Base-by-base conservation (phyloP, 163 green algal species). In the Coccomyxa subellipsoidea region DNA sequence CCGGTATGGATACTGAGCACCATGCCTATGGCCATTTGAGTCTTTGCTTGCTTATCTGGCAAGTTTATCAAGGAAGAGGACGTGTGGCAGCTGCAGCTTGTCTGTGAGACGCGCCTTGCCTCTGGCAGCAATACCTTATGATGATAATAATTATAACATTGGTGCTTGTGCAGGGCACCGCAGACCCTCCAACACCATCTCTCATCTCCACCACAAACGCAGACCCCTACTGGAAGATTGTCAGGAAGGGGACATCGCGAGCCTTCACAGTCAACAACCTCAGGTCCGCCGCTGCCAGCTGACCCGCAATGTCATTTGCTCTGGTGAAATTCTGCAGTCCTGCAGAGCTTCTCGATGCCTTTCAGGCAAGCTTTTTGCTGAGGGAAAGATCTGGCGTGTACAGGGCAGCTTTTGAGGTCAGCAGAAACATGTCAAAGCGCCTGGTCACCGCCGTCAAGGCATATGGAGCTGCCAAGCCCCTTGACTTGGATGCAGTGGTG, bases 141-240 rank as follows among this genome's bases (percentile, higher is more conserved):
- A n/a, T n/a, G n/a, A n/a, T n/a, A n/a, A n/a, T n/a, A n/a, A n/a
- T n/a, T n/a, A n/a, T n/a, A n/a, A n/a, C n/a, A n/a, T 59, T 8
- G 47, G 3, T 59, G 2, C 18, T n/a, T 36, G 66, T 2, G 18
- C 66, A 73, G 66, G 66, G 66, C 27, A 73, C 66, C 15, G 66
- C 66, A 18, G 66, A 73, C 4, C 66, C 66, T 34, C 66, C 66
- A 32, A 36, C 29, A 32, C 66, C 66, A 4, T 36, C 29, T n/a
- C 66, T 73, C 21, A 34, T 73, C 27, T 36, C 66, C 21, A 36
- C 66, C 27, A 73, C 29, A 8, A 73, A 32, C 8, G 66, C 29
- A 32, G 66, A 73, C 66, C 66, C 66, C 66, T 73, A 73, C 66
- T 73, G 66, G 66, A 73, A 73, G 66, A 32, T 73, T 34, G 66